Base-by-base conservation (phyloP, 768 basidiomycete species). In the Xerocomellus dryophilus region DNA sequence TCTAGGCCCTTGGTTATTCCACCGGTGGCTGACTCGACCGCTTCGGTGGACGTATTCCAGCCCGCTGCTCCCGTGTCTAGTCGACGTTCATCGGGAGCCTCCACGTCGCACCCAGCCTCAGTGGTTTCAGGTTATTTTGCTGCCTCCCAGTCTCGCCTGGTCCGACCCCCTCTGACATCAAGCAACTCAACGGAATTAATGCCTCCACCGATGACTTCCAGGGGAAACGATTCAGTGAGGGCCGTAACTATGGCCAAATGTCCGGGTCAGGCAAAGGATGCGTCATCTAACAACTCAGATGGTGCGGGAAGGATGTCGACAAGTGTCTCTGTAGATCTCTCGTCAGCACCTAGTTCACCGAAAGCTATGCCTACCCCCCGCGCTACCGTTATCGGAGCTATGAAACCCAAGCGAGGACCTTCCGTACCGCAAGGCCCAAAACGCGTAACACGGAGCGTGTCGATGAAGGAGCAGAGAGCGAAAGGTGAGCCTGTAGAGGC, bases 361-460 rank as follows among this genome's bases (percentile, higher is more conserved):
- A 43, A n/a, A 1, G 15, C 23, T 11, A 10, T 25, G 5, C 31
- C 42, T 4, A 25, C 42, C 9, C 15, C 54, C 4, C 54, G 54
- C 25, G 44, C 46, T 39, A 35, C 12, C 14, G 20, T 56, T 8
- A 18, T 58, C 9, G 47, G 51, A 2, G 44, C 53, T 27, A 57
- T 63, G 61, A 67, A 56, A 5, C 59, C 44, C n/a, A 66, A 49
- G 36, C 56, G 46, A 51, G 59, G 51, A 29, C 54, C 60, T 31
- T 59, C 55, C 1, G n/a, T 17, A 20, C 53, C 48, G 12, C 49
- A 45, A 10, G 56, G 49, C 15, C n/a, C 55, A 21, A 63, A 52
- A 36, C 70, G 66, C 7, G 29, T 70, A 12, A 70, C 69, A 12
- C 57, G 69, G 27, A 70, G 69, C 31, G 51, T 61, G 9, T 71